Base-by-base conservation (phyloP, 805 yeast genomes). In the Tetrapisispora namnaoensis region DNA sequence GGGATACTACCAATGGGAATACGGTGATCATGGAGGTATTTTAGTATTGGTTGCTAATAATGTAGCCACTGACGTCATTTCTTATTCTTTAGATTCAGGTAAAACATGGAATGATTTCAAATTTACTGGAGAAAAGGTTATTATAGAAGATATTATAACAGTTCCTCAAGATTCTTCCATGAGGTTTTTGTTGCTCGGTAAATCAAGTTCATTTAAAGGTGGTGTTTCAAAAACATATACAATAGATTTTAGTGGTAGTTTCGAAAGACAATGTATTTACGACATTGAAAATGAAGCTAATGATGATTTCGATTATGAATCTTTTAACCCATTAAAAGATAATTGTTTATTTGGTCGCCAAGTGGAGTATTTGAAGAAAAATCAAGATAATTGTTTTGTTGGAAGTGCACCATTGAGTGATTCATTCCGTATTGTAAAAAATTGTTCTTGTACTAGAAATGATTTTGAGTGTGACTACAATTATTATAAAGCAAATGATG, bases 381-480 rank as follows among this genome's bases (percentile, higher is more conserved):
- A 71, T 18, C 69, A 80, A 0, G 79, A 78, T 22, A 75, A 72
- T 43, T 69, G 70, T 49, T 91, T 95, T 67, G 85, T 80, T 59
- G 82, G 87, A 52, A 77, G 72, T 48, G 77, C 77, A 47, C 79
- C 83, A 42, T 70, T 86, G 39, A 62, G 69, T 27, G 70, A 76
- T 28, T 89, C 86, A 1, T 77, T 72, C 59, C 75, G 73, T 54
- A 70, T 76, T 13, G 62, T 76, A 11, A 71, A 79, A 51, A 82
- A 86, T 63, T 93, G 99, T 69, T 62, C 83, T 1, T 93, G 99
- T 70, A 75, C 93, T 0, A 77, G 96, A 65, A 76, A 77, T 46
- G 99, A 91, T 60, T 93, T 71, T 61, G 99, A 93, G 66, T 93
- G 99, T 75, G 99, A 93, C 65, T 87, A 81, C 70, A 90, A 90